These are phyloP conservation scores for Fereydounia khargensis DNA, from an alignment of 1,284 basidiomycete genomes.

Conservation along the genomic window DNA sequence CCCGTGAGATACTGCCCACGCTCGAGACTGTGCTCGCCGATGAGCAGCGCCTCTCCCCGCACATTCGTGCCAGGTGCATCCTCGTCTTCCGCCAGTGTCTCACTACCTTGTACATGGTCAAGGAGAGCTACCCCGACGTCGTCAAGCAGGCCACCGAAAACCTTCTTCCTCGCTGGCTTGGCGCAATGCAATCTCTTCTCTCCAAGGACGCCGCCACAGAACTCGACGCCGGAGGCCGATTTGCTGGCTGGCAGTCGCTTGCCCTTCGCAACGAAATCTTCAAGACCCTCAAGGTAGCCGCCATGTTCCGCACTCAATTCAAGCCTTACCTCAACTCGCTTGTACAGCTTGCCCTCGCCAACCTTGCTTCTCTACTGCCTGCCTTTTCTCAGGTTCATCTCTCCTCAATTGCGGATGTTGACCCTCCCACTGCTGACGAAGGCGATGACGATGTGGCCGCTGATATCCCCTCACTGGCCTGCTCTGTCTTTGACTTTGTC, in stretches of 20 bases:
- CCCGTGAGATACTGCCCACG: slow-evolving; percentile 43
- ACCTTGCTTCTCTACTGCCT: slow-evolving; percentile 27
- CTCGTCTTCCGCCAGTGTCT: slow-evolving; percentile 88
- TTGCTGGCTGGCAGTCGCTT: slow-evolving; percentile 30
- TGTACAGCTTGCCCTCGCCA: slow-evolving; percentile 16
- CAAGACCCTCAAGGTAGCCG: slow-evolving; percentile 46
- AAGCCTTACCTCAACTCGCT: slow-evolving; percentile 22
- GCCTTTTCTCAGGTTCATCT: slow-evolving; percentile 31
- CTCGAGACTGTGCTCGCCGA: slow-evolving; percentile 39
- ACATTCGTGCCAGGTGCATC: slow-evolving; percentile 70
- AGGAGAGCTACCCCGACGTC: slow-evolving; percentile 80
- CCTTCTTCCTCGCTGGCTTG: slow-evolving; percentile 77
- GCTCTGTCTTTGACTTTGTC: slow-evolving; percentile 77
- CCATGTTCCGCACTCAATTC: slow-evolving; percentile 43
- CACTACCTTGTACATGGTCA: slow-evolving; percentile 86
- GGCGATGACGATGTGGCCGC: slow-evolving; percentile 67
- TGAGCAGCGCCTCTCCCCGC: slow-evolving; percentile 21
- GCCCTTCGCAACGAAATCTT: slow-evolving; percentile 42
- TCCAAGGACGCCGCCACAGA: slow-evolving; percentile 9
- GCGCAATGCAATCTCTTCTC: slow-evolving; percentile 33
- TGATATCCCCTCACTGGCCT: slow-evolving; percentile 69
- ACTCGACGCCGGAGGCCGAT: slow-evolving; percentile 4
- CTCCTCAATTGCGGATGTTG: slow-evolving; percentile 60
- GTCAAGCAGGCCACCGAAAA: slow-evolving; percentile 77
- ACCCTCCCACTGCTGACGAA: slow-evolving; percentile 68